Evolutionary conservation across 1,139 yeast genomes (phyloP).

Genomic region (Trichomonascaceae sp.): DNA sequence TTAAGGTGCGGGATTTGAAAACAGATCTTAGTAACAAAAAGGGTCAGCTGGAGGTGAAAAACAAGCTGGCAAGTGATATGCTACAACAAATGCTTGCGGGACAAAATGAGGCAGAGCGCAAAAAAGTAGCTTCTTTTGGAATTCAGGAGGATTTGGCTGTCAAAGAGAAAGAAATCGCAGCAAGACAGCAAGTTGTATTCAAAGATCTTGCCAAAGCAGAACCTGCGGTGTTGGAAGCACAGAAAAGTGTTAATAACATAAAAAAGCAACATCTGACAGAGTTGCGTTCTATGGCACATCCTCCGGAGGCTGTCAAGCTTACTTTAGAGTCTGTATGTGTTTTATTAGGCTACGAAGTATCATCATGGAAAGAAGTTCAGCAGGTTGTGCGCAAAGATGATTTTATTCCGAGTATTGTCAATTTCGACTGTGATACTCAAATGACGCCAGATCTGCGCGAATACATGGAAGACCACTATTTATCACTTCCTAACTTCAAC

Average conservation of each 20-base stretch:
- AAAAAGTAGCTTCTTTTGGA: constrained; percentile 75
- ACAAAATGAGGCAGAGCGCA: constrained; percentile 89
- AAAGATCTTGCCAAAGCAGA: constrained; percentile 68
- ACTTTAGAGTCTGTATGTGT: constrained; percentile 87
- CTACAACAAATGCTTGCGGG: constrained; percentile 74
- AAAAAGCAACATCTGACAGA: constrained; percentile 91
- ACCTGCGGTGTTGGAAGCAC: constrained; percentile 81
- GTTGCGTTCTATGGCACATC: constrained; percentile 80
- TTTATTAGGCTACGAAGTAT: constrained; percentile 64
- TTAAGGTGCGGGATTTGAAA: constrained; percentile 61
- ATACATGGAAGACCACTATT: constrained; percentile 54
- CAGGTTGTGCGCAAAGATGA: constrained; percentile 77
- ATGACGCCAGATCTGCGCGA: constrained; percentile 48
- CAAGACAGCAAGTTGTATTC: constrained; percentile 52
- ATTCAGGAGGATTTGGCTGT: constrained; percentile 64
- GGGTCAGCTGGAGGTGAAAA: constrained; percentile 46
- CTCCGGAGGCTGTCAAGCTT: constrained; percentile 82
- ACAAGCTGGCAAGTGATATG: constrained; percentile 63
- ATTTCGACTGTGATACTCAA: constrained; percentile 59
- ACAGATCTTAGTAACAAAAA: constrained; percentile 51
- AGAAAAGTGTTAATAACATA: constrained; percentile 79
- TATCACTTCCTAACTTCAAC: constrained; percentile 59
- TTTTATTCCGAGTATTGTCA: constrained; percentile 77
- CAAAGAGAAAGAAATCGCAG: constrained; percentile 58
- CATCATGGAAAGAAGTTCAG: constrained; percentile 79